Conservation (phyloP, 1,284 basidiomycete genomes). For the Cutaneotrichosporon sp. region DNA sequence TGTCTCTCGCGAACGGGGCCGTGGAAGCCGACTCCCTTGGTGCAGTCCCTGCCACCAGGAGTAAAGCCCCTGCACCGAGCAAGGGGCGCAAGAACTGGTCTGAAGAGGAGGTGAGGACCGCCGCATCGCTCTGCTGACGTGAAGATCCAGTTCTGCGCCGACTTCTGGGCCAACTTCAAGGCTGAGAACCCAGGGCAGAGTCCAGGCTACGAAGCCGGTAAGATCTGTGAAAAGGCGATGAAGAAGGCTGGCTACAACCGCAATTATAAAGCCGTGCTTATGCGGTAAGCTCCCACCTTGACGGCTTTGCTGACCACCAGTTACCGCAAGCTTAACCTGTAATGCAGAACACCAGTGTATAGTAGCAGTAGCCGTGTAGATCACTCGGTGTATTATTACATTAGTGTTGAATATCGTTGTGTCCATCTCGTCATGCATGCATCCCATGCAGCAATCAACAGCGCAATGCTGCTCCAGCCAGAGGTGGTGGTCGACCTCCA, state of each 20-base stretch:
- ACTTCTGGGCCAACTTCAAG: not conserved
- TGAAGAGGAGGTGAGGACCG: too few species aligned
- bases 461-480: too few species aligned
- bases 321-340: not conserved
- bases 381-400: too few species aligned
- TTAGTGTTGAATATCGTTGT: too few species aligned
- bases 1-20: too few species aligned
- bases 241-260: not conserved
- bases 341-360: too few species aligned
- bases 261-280: not conserved
- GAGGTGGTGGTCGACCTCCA: not conserved
- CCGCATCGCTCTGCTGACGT: too few species aligned
- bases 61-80: not conserved
- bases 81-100: not conserved
- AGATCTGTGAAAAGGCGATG: not conserved
- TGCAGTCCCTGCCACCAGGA: not conserved
- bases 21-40: not conserved
- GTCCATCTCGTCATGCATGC: too few species aligned
- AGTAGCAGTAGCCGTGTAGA: too few species aligned
- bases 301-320: not conserved
- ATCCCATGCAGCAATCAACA: too few species aligned
- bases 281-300: not conserved
- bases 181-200: not conserved
- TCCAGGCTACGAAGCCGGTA: not conserved
- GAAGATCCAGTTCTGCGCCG: not conserved